phyloP scores from a whole-genome alignment of 441 rosid species.

The California macrophylla region DNA sequence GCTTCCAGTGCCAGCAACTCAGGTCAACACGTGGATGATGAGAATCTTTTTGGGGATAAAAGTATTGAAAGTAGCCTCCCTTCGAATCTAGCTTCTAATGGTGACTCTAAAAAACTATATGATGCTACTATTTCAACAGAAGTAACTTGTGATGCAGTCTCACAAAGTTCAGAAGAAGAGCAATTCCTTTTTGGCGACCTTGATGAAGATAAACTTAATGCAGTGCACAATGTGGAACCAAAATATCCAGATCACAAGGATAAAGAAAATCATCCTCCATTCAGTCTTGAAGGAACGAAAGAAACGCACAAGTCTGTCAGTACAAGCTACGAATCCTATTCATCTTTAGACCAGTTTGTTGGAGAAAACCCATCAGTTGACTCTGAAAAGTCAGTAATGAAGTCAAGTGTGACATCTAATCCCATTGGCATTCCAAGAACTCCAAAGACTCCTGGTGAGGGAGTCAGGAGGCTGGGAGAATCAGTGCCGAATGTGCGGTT shows the following conservation, averaged over 20 bases:
- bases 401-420: slow-evolving; percentile 29
- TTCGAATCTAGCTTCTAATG: slow-evolving; percentile 19
- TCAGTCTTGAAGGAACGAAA: slow-evolving; percentile 17
- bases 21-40: slow-evolving; percentile 25
- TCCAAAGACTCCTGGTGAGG: slow-evolving; percentile 24
- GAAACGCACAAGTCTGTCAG: slow-evolving; percentile 19
- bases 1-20: slow-evolving; percentile 23
- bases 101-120: slow-evolving; percentile 22
- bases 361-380: slow-evolving; percentile 22
- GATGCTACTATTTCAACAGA: slow-evolving; percentile 23
- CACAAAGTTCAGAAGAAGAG: slow-evolving; percentile 54
- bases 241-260: slow-evolving; percentile 22
- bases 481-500: slow-evolving; percentile 65
- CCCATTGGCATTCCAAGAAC: slow-evolving; percentile 43
- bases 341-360: slow-evolving; percentile 19
- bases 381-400: slow-evolving; percentile 23
- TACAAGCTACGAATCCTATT: slow-evolving; percentile 20
- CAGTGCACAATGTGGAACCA: slow-evolving; percentile 19
- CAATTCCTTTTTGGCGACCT: slow-evolving; percentile 70
- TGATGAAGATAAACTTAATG: slow-evolving; percentile 30
- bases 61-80: slow-evolving; percentile 16
- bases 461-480: slow-evolving; percentile 34
- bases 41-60: slow-evolving; percentile 16
- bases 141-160: slow-evolving; percentile 25
- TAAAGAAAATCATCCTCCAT: slow-evolving; percentile 21